These are phyloP conservation scores for Suillus americanus DNA, from an alignment of 768 basidiomycete genomes.

Conservation along the genomic window DNA sequence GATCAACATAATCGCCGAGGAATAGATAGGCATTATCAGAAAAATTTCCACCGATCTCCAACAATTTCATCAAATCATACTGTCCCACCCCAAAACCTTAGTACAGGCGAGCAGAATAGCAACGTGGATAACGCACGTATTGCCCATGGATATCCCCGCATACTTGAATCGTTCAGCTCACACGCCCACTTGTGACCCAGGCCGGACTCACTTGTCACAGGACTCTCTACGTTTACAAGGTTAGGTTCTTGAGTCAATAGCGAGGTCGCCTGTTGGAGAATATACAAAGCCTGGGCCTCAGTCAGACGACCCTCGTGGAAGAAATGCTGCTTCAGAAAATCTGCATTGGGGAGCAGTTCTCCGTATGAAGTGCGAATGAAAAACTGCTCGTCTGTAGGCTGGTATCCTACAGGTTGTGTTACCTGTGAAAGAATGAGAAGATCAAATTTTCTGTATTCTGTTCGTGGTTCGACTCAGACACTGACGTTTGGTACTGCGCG, in stretches of 20 bases:
- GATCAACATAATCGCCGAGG: constrained; percentile 96
- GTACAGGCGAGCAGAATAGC: background rate
- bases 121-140: constrained; percentile 59
- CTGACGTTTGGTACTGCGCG: constrained; percentile 34
- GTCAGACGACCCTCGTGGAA: constrained; percentile 81
- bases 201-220: constrained; percentile 76
- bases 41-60: constrained; percentile 89
- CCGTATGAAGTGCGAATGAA: constrained; percentile 53
- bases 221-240: constrained; percentile 81
- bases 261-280: constrained; percentile 66
- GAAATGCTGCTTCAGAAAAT: constrained; percentile 87
- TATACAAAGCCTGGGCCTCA: constrained; percentile 83
- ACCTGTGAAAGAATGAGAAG: constrained; percentile 48
- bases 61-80: constrained; percentile 98
- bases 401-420: constrained; percentile 59
- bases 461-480: constrained; percentile 12
- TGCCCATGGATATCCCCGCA: constrained; percentile 98
- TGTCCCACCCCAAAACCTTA: constrained; percentile 30
- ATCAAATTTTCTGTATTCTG: constrained; percentile 21
- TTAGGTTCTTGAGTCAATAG: constrained; percentile 79
- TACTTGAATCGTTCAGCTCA: constrained; percentile 46
- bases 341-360: constrained; percentile 65
- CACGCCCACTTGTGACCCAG: constrained; percentile 7
- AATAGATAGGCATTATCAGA: constrained; percentile 88
- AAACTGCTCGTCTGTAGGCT: constrained; percentile 74